Evolutionary conservation across 495 filamentous ascomycete species (phyloP).

Genomic region (Daldinia childiae): DNA sequence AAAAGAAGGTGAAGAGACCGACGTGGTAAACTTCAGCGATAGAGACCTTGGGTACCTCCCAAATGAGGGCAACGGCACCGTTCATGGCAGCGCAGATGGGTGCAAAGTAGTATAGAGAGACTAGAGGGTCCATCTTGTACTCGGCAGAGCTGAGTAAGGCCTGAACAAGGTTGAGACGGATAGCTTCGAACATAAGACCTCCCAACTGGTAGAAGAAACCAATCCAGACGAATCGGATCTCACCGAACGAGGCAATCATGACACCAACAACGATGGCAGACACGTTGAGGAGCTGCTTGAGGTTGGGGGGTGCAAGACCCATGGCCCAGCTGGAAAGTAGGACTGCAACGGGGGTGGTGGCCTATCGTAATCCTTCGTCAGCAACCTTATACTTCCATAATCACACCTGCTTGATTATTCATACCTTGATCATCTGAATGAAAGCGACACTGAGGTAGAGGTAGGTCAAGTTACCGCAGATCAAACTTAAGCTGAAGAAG

Average conservation of each 20-base stretch:
- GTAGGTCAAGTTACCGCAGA: constrained; percentile 93
- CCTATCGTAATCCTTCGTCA: constrained; percentile 60
- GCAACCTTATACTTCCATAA: constrained; percentile 7
- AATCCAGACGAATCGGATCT: constrained; percentile 88
- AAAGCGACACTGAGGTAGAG: constrained; percentile 92
- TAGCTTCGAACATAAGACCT: constrained; percentile 89
- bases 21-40: constrained; percentile 79
- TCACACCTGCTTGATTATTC: neutral
- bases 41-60: constrained; percentile 76
- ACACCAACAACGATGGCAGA: constrained; percentile 90
- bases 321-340: constrained; percentile 85
- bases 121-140: constrained; percentile 97
- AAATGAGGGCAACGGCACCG: constrained; percentile 76
- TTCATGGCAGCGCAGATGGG: constrained; percentile 94
- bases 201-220: constrained; percentile 87
- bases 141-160: constrained; percentile 85
- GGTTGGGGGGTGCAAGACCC: constrained; percentile 77
- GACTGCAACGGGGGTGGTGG: constrained; percentile 90
- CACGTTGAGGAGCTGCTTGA: constrained; percentile 85
- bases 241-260: constrained; percentile 87
- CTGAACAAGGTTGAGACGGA: constrained; percentile 92
- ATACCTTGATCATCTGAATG: constrained; percentile 94
- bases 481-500: constrained; percentile 93
- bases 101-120: constrained; percentile 96
- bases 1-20: constrained; percentile 76